Percentiles rank a stretch among this genome's conserved stretches.
Evolutionary conservation across 2,329 filamentous ascomycete species (phyloP).

Genomic region (Talaromyces rugulosus): DNA sequence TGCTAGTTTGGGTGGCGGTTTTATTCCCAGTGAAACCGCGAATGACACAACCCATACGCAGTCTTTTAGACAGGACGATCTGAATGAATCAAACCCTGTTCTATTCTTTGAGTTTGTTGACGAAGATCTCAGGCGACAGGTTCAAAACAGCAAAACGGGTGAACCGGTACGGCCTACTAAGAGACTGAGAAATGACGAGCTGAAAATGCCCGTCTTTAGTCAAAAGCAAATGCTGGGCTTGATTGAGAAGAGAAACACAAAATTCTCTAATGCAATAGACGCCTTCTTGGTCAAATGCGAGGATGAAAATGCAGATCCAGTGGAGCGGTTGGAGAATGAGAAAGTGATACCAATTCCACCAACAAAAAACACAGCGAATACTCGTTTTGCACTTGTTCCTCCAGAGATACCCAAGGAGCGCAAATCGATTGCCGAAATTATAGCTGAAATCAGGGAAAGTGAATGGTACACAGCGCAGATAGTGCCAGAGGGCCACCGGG

Average conservation of each 20-base stretch:
- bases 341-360: conserved; percentile 61
- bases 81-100: conserved; percentile 54
- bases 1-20: conserved; percentile 7
- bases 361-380: conserved; percentile 24
- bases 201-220: conserved; percentile 89
- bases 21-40: conserved; percentile 4
- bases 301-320: conserved; percentile 60
- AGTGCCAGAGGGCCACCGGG: conserved; percentile 85
- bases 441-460: conserved; percentile 74
- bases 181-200: conserved; percentile 68
- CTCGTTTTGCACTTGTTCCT: conserved; percentile 46
- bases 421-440: conserved; percentile 75
- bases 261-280: conserved; percentile 74
- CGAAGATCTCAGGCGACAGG: conserved; percentile 80
- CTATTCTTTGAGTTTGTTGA: conserved; percentile 91
- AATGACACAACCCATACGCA: conserved; percentile 18
- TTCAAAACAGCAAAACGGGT: conserved; percentile 66
- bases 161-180: conserved; percentile 64
- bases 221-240: conserved; percentile 86
- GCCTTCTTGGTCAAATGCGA: conserved; percentile 71
- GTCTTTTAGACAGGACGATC: conserved; percentile 25
- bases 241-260: conserved; percentile 84
- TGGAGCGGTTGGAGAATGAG: conserved; percentile 58
- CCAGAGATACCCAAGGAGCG: conserved; percentile 77
- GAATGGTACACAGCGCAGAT: conserved; percentile 92